Base-by-base conservation (phyloP, 1,284 basidiomycete genomes). In the Chondrostereum purpureum region DNA sequence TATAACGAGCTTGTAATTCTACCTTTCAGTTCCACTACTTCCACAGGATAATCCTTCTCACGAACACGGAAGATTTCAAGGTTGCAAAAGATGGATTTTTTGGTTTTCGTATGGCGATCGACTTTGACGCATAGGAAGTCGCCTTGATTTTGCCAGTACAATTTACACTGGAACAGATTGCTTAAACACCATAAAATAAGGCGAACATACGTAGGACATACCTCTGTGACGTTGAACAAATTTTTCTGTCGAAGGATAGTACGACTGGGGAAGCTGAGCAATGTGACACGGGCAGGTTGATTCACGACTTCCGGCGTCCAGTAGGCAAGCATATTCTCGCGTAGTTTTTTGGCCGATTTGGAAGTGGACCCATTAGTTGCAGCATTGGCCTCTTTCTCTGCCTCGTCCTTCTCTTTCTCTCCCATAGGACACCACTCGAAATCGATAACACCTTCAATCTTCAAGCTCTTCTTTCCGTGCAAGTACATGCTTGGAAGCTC, bases 51-150 rank as follows among this genome's bases (percentile, higher is more conserved):
- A 65, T 98, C 92, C 68, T 98, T 99, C 69, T 99, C 96, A 48
- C 96, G 84, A 49, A 98, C 83, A 48, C 94, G 83, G 78, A 99
- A 99, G 53, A 99, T 88, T 68, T 99, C 96, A 52, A 99, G 75
- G 68, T 99, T 99, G 70, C 94, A 96, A 73, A 94, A 99, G 45
- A 92, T 93, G 10, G 93, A 94, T 73, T 99, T 99, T 70, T 98
- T 98, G 16, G 93, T 96, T 74, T 99, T 99, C 38, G 95, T 98
- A 65, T 98, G 94, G 49, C 96, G 88, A 69, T 99, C 96, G 48
- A 99, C 96, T 70, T 97, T 98, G 67, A 99, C 96, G 59, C 96
- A 99, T 19, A 99, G 80, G 73, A 92, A 99, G 68, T 99, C 94
- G 42, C 96, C 96, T 63, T 96, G 91, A 60, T 95, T 96, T 71